phyloP scores from a whole-genome alignment of 148 eudicot genomes.

The Rhododendron simsii region DNA sequence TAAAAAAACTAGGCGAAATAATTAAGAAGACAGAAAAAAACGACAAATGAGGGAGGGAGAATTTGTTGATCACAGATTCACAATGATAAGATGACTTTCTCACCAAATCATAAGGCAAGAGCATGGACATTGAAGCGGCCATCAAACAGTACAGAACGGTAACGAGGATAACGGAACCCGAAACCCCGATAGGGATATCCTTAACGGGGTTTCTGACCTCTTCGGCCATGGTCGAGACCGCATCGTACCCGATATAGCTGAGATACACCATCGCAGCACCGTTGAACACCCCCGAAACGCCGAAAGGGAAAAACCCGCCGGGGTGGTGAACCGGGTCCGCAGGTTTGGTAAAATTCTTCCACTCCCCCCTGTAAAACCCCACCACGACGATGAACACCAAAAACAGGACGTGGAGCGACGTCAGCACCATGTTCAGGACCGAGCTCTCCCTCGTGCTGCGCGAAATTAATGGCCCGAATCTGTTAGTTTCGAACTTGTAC shows the following conservation, averaged over 20 bases:
- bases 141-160: slow-evolving; percentile 79
- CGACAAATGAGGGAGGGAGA: no score
- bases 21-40: background rate
- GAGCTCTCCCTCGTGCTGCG: slow-evolving; percentile 90
- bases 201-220: slow-evolving; percentile 74
- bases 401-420: slow-evolving; percentile 64
- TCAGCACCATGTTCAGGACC: slow-evolving; percentile 59
- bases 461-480: background rate
- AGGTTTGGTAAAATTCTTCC: slow-evolving; percentile 52
- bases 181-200: slow-evolving; percentile 78
- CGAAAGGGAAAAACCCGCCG: slow-evolving; percentile 76
- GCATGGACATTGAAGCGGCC: slow-evolving; percentile 91
- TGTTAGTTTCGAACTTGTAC: background rate
- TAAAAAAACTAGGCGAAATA: background rate
- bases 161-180: slow-evolving; percentile 85
- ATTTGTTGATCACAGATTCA: background rate
- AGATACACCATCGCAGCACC: slow-evolving; percentile 90
- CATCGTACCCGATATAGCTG: slow-evolving; percentile 89
- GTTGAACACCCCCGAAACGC: slow-evolving; percentile 66
- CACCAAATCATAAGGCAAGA: slow-evolving; percentile 86
- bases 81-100: background rate
- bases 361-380: slow-evolving; percentile 71
- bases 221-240: slow-evolving; percentile 94
- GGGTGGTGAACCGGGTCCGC: slow-evolving; percentile 43
- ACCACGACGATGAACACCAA: slow-evolving; percentile 61